Percentiles rank a stretch among this genome's conserved stretches.
Conservation (phyloP, 2,329 filamentous ascomycete genomes). For the Fusarium coffeatum region DNA sequence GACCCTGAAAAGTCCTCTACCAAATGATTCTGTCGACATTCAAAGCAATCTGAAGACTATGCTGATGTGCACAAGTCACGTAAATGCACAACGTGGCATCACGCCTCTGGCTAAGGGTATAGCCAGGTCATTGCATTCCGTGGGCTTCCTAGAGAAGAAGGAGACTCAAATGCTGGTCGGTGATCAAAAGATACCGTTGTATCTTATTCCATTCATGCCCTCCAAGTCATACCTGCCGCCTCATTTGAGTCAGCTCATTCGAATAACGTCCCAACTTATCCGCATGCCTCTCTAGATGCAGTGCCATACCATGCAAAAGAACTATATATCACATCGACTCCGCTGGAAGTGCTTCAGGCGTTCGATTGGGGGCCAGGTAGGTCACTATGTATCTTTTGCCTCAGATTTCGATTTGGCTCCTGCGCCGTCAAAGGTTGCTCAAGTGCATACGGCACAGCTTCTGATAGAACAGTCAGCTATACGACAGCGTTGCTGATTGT, state of each 20-base stretch:
- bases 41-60: constrained; percentile 33
- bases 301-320: constrained; percentile 25
- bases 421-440: background rate
- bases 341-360: constrained; percentile 2
- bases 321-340: constrained; percentile 36
- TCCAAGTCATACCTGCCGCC: constrained; percentile 38
- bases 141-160: constrained; percentile 27
- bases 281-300: constrained; percentile 19
- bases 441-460: background rate
- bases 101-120: constrained; percentile 20
- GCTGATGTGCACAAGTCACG: constrained; percentile 34
- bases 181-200: constrained; percentile 22
- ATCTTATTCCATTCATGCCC: constrained; percentile 25
- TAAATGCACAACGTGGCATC: constrained; percentile 47
- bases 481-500: background rate
- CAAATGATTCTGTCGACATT: constrained; percentile 26
- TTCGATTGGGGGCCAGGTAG: constrained; percentile 8
- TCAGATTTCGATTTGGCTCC: background rate
- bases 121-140: constrained; percentile 33
- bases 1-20: constrained; percentile 21
- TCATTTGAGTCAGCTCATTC: constrained; percentile 26
- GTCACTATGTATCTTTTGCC: constrained; percentile 2
- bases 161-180: constrained; percentile 13
- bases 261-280: constrained; percentile 12
- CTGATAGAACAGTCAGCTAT: background rate